Evolutionary conservation across 2,329 filamentous ascomycete species (phyloP), one percentile per base, ranked within the genome.

Genomic region (Exophiala phaeomuriformis): DNA sequence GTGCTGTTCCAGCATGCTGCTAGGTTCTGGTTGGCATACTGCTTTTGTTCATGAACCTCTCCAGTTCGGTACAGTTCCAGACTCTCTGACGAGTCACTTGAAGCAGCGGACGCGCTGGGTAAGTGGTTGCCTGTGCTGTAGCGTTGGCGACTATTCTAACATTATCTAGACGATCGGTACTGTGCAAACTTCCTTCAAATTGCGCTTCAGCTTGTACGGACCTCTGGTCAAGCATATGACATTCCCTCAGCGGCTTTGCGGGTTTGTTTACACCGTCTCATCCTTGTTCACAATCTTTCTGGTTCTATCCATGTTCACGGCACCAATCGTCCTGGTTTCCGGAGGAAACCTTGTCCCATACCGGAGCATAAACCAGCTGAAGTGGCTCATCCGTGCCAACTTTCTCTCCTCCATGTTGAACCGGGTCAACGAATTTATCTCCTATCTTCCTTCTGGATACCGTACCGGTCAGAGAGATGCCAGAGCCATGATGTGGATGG

Each of bases 401-500:
- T 79, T 77, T 56, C 69, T 72, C 10, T 64, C 72, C 3, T 67
- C 69, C 32, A 65, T 77, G 0, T 62, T 68, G 41, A 76, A 73
- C 59, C 74, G 77, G 4, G 33, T 79, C 3, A 75, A 72, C 64
- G 77, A 79, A 61, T 72, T 75, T 51, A 67, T 74, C 37, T 69
- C 76, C 9, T 79, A 73, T 62, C 68, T 78, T n/a, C 77, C 77
- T 1, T 72, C 75, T 2, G 77, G 78, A 3, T 80, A 80, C 60
- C 75, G 77, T 60, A 74, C 75, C 5, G 76, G 75, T 2, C 76
- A 77, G 62, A 72, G 77, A 46, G 75, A 75, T 37, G 69, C 71
- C 0, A 68, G 74, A 2, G 75, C 75, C 51, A 74, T 78, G 64
- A 68, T 80, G 31, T 80, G 78, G 77, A 80, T 80, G 77, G 72